Base-by-base conservation (phyloP, 208 protist genomes). In the Trypanosoma boissoni region DNA sequence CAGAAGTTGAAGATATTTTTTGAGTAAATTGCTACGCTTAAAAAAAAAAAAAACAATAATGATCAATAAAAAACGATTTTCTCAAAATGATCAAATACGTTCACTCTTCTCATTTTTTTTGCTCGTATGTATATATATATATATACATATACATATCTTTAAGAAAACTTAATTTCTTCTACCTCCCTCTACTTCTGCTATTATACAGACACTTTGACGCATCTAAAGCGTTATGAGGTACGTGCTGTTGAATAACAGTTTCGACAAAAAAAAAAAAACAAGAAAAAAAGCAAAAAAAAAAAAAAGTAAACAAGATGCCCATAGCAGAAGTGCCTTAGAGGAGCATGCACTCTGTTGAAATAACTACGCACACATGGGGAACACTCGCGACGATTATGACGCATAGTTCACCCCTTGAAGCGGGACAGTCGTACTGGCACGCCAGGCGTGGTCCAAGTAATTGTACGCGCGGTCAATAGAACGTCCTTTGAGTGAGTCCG, bases 381-480 rank as follows among this genome's bases (percentile, higher is more conserved):
- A 5, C 9, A 24, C n/a, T 9, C 16, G 3, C 7, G 21, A 6
- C 18, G 12, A 26, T 70, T 64, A 72, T 41, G 31, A 37, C 18
- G 61, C 75, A 49, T 92, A 91, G 29, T 77, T 65, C 10, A 88
- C 79, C 46, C 68, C 76, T n/a, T 75, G 70, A 18, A 89, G 42
- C 29, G 80, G 84, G 29, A 94, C 82, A 21, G 41, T 58, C 12
- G 79, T 73, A 3, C 66, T 23, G 10, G 84, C 83, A 26, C 86
- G 71, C 86, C 88, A 95, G 12, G 76, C 79, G 60, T 92, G 88
- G 48, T 95, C 88, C 31, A 95, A 46, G 56, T 87, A 92, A 66
- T 89, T 91, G 71, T 85, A 95, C 23, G 77, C 78, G 42, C 68
- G 75, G 18, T 91, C 72, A 52, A 95, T 64, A 16, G 80, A 49